Base-by-base conservation (phyloP, 257 asterid species). In the Buddleja alternifolia region DNA sequence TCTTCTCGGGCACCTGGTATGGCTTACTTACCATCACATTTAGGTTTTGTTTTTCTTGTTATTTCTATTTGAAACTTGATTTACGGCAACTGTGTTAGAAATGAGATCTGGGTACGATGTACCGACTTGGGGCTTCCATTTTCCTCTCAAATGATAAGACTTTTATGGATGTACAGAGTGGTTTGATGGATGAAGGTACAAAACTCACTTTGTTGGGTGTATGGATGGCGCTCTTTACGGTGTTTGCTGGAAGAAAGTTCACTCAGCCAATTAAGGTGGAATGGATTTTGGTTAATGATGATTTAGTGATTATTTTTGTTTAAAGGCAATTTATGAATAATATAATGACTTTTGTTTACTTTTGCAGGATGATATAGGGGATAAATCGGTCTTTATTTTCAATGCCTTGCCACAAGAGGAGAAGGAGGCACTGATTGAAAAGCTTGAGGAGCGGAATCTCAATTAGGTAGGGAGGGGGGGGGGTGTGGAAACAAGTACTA, bases 201-300 rank as follows among this genome's bases (percentile, higher is more conserved):
- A 88, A 90, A 58, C 81, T 75, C n/a, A 39, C 75, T 51, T 63
- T 93, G 70, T 64, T 93, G 77, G 88, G 87, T 8, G 72, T 81
- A 56, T 93, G 99, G 99, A 85, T 85, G 96, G 83, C 85, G 6
- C 96, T 90, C 53, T 85, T 93, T 67, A 65, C 76, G 8, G 83
- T 90, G 67, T 90, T 94, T 63, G 97, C 99, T 1, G 97, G 91
- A 39, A 90, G 99, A 80, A 94, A 94, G 73, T 94, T 94, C 84
- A 87, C 81, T 52, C 99, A 94, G 65, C 92, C 97, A 36, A 86
- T 94, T 12, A 94, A 94, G 90, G 99, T 90, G 25, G 41, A 17
- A 6, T 45, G 5, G 34, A 47, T 9, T 45, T 40, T 47, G 11
- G 25, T 60, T 67, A 42, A 0, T 69, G 48, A 29, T 10, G 11